phyloP scores from a whole-genome alignment of 2,329 filamentous ascomycete genomes.

The Phyllosticta citrichinensis region DNA sequence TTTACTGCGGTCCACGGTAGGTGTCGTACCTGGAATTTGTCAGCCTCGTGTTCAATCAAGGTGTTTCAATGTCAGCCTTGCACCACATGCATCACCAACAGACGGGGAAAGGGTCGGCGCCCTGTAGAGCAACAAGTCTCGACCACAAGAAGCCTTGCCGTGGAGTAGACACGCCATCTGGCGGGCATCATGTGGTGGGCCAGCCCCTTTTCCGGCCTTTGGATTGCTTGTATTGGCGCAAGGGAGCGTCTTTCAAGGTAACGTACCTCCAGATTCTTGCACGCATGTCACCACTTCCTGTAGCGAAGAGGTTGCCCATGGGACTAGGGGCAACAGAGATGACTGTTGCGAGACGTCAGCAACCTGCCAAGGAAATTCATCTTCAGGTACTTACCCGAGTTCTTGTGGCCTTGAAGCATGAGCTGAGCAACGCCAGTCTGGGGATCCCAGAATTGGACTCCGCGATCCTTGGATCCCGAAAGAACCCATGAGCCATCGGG shows the following conservation, averaged over 20 bases:
- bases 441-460: constrained; percentile 98
- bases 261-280: constrained; percentile 89
- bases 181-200: not conserved
- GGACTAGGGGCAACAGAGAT: constrained; percentile 96
- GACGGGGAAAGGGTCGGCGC: too few relatives aligned
- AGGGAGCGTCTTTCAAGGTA: not conserved
- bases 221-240: not conserved
- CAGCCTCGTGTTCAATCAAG: not conserved
- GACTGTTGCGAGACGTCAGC: constrained; percentile 40
- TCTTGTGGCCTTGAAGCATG: constrained; percentile 98
- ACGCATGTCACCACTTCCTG: constrained; percentile 93
- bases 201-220: too few relatives aligned
- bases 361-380: not conserved
- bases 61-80: too few relatives aligned
- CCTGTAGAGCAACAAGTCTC: not conserved
- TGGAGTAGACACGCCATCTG: not conserved
- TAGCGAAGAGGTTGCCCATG: constrained; percentile 79
- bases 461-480: constrained; percentile 92
- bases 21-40: constrained; percentile 6
- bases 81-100: too few relatives aligned
- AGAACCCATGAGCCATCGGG: constrained; percentile 94
- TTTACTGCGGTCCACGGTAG: constrained; percentile 11
- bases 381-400: constrained; percentile 52
- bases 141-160: not conserved
- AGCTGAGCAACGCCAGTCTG: constrained; percentile 87